Percentiles rank a stretch among this genome's conserved stretches.
phyloP scores from a whole-genome alignment of 495 filamentous ascomycete genomes.

The Xylaria venustula region DNA sequence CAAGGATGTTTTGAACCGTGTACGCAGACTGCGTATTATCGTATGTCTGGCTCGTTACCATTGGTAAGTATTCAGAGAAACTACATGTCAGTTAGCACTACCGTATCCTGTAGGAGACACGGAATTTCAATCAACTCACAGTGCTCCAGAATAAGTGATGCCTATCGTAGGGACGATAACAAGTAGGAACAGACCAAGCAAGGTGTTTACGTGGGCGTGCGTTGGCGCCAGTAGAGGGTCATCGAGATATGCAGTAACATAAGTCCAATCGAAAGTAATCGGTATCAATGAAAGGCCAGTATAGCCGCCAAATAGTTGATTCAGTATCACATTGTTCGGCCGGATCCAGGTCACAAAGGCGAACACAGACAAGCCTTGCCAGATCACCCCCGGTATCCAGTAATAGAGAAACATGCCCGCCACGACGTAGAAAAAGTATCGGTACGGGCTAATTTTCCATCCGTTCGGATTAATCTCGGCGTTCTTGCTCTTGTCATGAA shows the following conservation, averaged over 20 bases:
- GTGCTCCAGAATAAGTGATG: slow-evolving; percentile 51
- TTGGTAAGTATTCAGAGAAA: slow-evolving; percentile 29
- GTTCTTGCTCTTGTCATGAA: slow-evolving; percentile 58
- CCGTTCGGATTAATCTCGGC: slow-evolving; percentile 52
- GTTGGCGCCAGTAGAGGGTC: slow-evolving; percentile 60
- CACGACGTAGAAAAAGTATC: slow-evolving; percentile 59
- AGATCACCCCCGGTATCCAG: slow-evolving; percentile 55
- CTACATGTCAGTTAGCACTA: slow-evolving; percentile 18
- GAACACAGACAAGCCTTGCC: slow-evolving; percentile 48
- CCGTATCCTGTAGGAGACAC: slow-evolving; percentile 17
- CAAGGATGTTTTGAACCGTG: slow-evolving; percentile 54
- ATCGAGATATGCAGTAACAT: slow-evolving; percentile 57
- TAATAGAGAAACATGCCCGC: slow-evolving; percentile 59
- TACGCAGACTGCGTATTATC: slow-evolving; percentile 56
- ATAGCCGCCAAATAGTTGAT: slow-evolving; percentile 61
- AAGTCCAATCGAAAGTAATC: slow-evolving; percentile 66
- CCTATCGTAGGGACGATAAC: slow-evolving; percentile 53
- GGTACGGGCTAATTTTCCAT: slow-evolving; percentile 58
- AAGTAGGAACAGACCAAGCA: slow-evolving; percentile 55
- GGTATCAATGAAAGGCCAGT: slow-evolving; percentile 61
- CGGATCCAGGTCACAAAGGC: slow-evolving; percentile 55
- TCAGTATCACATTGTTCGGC: slow-evolving; percentile 57
- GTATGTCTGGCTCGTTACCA: slow-evolving; percentile 53
- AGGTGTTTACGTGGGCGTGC: slow-evolving; percentile 55
- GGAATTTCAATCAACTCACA: slow-evolving; percentile 43